Conservation (phyloP, 23 red algal genomes). For the Porphyridium purpureum region DNA sequence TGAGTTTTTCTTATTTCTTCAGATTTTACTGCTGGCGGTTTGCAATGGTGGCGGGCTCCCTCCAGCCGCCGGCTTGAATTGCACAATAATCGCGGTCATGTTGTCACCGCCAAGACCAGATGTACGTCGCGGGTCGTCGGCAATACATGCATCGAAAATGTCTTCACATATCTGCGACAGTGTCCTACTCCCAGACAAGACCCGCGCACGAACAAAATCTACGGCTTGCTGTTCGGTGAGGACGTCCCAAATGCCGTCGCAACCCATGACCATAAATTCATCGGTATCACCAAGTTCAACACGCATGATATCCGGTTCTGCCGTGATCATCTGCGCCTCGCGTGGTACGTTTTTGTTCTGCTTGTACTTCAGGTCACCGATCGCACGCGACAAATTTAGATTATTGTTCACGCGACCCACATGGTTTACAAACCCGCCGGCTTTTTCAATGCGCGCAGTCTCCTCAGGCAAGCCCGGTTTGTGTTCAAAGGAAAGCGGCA, state of each 20-base stretch:
- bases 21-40: no score
- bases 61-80: no score
- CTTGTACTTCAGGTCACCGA: constrained; percentile 2
- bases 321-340: background rate
- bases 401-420: background rate
- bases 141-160: background rate
- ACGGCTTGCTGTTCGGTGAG: background rate
- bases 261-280: constrained; percentile 1
- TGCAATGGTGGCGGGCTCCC: no score
- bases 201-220: background rate
- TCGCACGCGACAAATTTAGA: background rate
- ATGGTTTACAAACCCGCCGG: background rate
- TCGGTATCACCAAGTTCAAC: background rate
- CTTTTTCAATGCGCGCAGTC: background rate
- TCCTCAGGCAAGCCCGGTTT: background rate
- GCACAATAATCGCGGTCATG: background rate
- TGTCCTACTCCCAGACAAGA: background rate
- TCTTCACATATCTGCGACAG: background rate
- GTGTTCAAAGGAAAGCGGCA: background rate
- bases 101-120: background rate
- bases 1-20: no score
- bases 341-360: background rate
- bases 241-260: background rate
- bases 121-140: background rate
- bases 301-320: background rate